Evolutionary conservation across 805 yeast genomes (phyloP).

Genomic region (Candida sanyiensis): DNA sequence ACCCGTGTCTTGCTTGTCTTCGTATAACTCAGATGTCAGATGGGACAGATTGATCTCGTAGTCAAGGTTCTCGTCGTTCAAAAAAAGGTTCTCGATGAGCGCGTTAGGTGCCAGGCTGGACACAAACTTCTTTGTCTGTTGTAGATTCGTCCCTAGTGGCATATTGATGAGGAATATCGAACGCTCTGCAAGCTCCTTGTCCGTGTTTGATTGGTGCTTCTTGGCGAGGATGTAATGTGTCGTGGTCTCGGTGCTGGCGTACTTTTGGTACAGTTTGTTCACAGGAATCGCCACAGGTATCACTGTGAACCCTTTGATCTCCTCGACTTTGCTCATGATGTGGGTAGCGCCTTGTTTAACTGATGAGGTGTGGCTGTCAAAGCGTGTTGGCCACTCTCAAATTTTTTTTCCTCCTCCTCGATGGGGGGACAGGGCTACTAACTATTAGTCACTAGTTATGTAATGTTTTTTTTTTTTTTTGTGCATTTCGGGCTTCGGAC

Average conservation of each 20-base stretch:
- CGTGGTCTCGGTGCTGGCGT: conserved; percentile 7
- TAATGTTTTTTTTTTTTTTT: no score
- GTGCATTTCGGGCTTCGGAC: no score
- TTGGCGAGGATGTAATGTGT: conserved; percentile 60
- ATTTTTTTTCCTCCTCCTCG: no score
- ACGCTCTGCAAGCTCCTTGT: conserved; percentile 41
- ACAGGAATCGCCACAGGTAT: conserved; percentile 42
- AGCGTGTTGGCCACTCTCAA: no score
- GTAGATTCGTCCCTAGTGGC: conserved; percentile 55
- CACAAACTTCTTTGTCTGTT: conserved; percentile 51
- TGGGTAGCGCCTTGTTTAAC: no score
- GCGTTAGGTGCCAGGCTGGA: conserved; percentile 58
- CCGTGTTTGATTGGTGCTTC: conserved; percentile 48
- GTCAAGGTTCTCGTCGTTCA: conserved; percentile 39
- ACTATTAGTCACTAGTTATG: no score
- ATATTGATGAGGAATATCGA: conserved; percentile 72
- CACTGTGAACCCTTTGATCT: conserved; percentile 53
- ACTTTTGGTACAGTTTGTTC: conserved; percentile 13
- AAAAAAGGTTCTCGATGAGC: conserved; percentile 46
- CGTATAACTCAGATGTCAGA: conserved; percentile 52
- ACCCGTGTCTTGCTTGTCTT: conserved; percentile 24
- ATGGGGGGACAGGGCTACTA: no score
- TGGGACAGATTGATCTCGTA: conserved; percentile 47
- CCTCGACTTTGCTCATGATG: conserved; percentile 24
- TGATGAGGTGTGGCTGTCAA: no score